Percentiles rank a stretch among this genome's conserved stretches.
Conservation (phyloP, 78 protist species). For the Cavenderia fasciculata region DNA sequence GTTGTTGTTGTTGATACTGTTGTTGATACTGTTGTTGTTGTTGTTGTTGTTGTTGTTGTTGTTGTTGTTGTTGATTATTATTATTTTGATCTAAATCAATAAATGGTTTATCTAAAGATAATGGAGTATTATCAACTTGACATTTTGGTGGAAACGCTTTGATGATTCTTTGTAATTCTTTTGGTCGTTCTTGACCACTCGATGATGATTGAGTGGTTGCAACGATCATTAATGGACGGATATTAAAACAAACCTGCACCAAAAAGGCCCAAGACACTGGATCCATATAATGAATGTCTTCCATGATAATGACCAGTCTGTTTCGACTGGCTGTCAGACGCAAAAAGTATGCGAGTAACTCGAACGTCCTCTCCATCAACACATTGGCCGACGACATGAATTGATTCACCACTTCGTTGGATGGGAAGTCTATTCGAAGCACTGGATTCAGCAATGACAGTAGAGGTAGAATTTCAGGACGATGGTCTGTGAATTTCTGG, state of each 20-base stretch:
- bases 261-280: constrained; percentile 19
- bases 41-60: constrained; percentile 17
- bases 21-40: neutral
- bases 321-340: neutral
- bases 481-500: constrained; percentile 28
- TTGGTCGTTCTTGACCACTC: neutral
- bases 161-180: constrained; percentile 12
- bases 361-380: constrained; percentile 49
- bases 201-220: constrained; percentile 9
- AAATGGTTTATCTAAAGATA: neutral
- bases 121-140: too few species aligned
- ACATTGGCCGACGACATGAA: constrained; percentile 1
- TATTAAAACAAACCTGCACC: neutral
- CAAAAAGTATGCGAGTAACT: constrained; percentile 17
- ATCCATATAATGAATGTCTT: constrained; percentile 67
- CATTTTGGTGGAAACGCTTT: constrained; percentile 1
- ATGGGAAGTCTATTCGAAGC: constrained; percentile 42
- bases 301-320: constrained; percentile 20
- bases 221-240: constrained; percentile 49
- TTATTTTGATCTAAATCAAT: neutral
- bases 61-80: neutral
- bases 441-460: constrained; percentile 54
- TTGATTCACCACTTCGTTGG: constrained; percentile 13
- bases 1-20: neutral
- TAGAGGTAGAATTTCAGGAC: constrained; percentile 37